Base-by-base conservation (phyloP, 257 asterid genomes). In the Ocimum tenuiflorum region DNA sequence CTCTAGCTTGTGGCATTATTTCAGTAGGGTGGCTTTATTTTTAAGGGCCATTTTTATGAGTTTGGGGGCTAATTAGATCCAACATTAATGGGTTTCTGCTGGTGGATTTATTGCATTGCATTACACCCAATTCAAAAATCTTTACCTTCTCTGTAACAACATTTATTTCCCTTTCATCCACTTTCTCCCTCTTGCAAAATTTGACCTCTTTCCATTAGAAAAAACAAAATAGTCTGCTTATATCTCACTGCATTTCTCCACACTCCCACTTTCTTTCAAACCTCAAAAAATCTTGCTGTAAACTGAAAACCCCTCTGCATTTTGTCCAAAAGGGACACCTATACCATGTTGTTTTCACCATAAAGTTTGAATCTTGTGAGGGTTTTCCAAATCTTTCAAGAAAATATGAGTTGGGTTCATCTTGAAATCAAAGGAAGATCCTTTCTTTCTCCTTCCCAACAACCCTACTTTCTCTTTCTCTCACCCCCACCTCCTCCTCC, bases 151-250 rank as follows among this genome's bases (percentile, higher is more conserved):
- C 33, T 73, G 71, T 64, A 42, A 65, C 77, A 55, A n/a, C 85
- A 85, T 83, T 83, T 63, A 81, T 78, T 81, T 65, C 79, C 23
- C 72, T 29, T n/a, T 50, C 62, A 65, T 46, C 74, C 18, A 41
- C 8, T 43, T 22, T 56, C 71, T 52, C 76, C 60, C 62, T 39
- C 71, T 68, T 77, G 66, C 68, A 72, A 59, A 78, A 68, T 80
- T 86, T 83, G 86, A 85, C 86, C 80, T 67, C 77, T 76, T 77
- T 60, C 76, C 18, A 53, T 80, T 60, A 67, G 67, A 75, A 80
- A 73, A 19, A 29, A 8, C 31, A 60, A 72, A 20, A 23, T 23
- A 35, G 14, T 60, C 78, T 68, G 68, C 78, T 77, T 74, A 65
- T 48, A 70, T 68, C 76, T 62, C 67, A 4, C 31, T 4, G 2